These are phyloP conservation scores for Xylaria castorea DNA, from an alignment of 495 filamentous ascomycete species.

Conservation along the genomic window DNA sequence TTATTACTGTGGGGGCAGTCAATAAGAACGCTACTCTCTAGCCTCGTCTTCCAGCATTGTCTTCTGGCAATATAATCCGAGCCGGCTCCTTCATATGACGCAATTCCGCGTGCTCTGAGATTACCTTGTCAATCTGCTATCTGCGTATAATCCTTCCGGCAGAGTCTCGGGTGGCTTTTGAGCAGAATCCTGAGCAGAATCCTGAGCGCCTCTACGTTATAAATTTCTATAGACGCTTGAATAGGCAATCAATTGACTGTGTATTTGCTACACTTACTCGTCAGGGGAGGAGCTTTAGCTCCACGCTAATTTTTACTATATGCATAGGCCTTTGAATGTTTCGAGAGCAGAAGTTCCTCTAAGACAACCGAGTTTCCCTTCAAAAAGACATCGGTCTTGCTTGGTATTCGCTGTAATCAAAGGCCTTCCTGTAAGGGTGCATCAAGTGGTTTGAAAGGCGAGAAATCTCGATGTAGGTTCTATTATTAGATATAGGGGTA, in stretches of 20 bases:
- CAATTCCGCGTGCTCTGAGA: neutral
- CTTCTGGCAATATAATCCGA: neutral
- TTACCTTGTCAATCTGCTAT: neutral
- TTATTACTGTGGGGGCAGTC: constrained; percentile 4
- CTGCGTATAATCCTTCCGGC: constrained; percentile 1
- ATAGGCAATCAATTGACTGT: neutral
- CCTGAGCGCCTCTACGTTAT: too few relatives aligned
- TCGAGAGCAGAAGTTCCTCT: neutral
- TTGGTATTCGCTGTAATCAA: neutral
- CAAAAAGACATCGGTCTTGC: neutral
- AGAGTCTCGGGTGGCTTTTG: neutral
- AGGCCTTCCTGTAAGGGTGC: neutral
- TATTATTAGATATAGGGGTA: constrained; percentile 6
- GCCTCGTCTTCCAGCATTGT: neutral
- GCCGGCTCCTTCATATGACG: neutral
- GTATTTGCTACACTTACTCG: neutral
- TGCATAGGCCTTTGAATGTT: neutral
- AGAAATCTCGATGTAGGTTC: neutral
- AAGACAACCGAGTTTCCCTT: neutral
- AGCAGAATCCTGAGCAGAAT: too few relatives aligned
- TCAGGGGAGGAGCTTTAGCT: neutral
- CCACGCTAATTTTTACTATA: neutral
- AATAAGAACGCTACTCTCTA: neutral
- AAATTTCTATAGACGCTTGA: neutral
- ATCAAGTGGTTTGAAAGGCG: neutral